These are phyloP conservation scores for Porpolomopsis calyptriformis DNA, from an alignment of 768 basidiomycete genomes.

Conservation along the genomic window DNA sequence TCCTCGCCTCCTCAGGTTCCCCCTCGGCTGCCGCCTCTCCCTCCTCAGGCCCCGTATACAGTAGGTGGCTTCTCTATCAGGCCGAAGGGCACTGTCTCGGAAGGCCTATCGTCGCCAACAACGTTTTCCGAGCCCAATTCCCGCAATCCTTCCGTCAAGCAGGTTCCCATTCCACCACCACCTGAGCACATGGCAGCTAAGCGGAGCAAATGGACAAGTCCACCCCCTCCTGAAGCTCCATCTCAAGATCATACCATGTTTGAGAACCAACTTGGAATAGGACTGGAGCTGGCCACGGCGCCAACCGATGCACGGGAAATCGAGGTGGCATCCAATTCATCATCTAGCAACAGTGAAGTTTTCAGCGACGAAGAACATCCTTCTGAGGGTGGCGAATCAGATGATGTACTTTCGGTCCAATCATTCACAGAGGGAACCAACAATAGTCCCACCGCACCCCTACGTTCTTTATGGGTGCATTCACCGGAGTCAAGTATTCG, in stretches of 20 bases:
- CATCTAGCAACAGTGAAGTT: conserved; percentile 54
- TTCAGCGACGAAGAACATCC: conserved; percentile 56
- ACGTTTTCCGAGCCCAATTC: conserved; percentile 36
- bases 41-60: conserved; percentile 64
- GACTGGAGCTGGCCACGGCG: conserved; percentile 59
- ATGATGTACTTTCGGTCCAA: conserved; percentile 58
- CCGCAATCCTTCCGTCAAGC: conserved; percentile 19
- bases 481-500: conserved; percentile 11
- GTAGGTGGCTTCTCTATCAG: conserved; percentile 53
- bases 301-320: conserved; percentile 49
- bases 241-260: conserved; percentile 55
- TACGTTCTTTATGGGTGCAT: conserved; percentile 41
- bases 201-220: conserved; percentile 76
- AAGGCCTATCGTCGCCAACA: conserved; percentile 45
- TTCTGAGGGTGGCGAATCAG: conserved; percentile 51
- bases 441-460: conserved; percentile 18
- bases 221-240: conserved; percentile 69
- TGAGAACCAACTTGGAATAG: conserved; percentile 53
- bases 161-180: conserved; percentile 33
- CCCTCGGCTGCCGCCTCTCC: conserved; percentile 35
- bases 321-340: conserved; percentile 35
- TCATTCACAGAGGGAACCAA: conserved; percentile 49
- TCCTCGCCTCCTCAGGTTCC: conserved; percentile 36
- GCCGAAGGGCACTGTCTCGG: conserved; percentile 33
- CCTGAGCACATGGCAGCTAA: conserved; percentile 76